These are phyloP conservation scores for Avena sativa DNA, from an alignment of 176 grass and related monocot species.

Conservation along the genomic window DNA sequence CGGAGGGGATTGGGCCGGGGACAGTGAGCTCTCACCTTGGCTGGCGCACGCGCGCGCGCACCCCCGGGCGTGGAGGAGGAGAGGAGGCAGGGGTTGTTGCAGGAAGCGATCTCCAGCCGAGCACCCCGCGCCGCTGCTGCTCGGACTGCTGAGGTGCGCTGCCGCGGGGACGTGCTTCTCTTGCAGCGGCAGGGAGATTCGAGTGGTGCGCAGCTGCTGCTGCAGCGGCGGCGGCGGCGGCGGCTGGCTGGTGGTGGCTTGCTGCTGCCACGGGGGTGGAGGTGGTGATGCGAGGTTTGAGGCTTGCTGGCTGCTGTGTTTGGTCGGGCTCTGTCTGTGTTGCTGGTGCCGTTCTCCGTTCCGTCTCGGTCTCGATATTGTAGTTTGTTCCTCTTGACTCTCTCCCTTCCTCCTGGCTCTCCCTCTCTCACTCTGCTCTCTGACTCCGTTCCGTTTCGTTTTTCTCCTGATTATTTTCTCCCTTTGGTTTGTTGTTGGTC, in stretches of 20 bases:
- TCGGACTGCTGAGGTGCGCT: not conserved
- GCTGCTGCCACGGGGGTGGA: slow-evolving; percentile 27
- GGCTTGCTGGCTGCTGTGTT: slow-evolving; percentile 45
- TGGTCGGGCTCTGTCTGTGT: slow-evolving; percentile 39
- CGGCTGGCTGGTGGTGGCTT: slow-evolving; percentile 26
- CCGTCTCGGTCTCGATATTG: slow-evolving; percentile 44
- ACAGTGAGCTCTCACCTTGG: slow-evolving; percentile 50
- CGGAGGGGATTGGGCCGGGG: slow-evolving; percentile 14
- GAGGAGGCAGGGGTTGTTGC: not conserved
- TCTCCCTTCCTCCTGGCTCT: not conserved
- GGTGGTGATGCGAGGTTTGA: slow-evolving; percentile 41
- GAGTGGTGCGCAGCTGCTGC: not conserved
- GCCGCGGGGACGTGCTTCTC: slow-evolving; percentile 9
- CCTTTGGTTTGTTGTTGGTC: not conserved
- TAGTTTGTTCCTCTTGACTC: slow-evolving; percentile 13
- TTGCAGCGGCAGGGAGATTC: not conserved
- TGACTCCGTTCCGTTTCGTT: not conserved
- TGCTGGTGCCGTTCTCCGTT: slow-evolving; percentile 45
- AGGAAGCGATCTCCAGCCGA: slow-evolving; percentile 44
- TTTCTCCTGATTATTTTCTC: not conserved
- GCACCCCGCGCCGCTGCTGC: slow-evolving; percentile 31
- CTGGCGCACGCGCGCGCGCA: not conserved
- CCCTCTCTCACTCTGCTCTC: not conserved
- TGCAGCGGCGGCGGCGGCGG: not conserved
- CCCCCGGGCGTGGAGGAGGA: not conserved